Evolutionary conservation across 2,329 filamentous ascomycete species (phyloP).

Genomic region (Talaromyces rugulosus): DNA sequence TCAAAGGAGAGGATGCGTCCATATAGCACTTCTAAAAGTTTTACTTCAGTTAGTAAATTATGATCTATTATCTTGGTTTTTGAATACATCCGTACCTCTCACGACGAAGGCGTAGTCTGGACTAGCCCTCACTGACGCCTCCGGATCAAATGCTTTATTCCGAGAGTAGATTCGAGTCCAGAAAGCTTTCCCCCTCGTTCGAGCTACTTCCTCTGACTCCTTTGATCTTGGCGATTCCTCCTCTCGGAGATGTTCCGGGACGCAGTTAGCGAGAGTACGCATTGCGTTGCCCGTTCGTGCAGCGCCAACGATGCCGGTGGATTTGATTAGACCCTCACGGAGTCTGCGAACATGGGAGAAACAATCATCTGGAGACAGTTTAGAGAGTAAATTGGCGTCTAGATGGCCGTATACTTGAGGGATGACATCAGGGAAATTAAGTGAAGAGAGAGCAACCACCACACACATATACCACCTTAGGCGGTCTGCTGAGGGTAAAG

Average conservation of each 20-base stretch:
- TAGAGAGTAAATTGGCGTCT: background rate
- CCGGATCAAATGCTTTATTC: constrained; percentile 1
- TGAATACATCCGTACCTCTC: background rate
- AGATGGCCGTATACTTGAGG: background rate
- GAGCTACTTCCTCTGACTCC: constrained; percentile 1
- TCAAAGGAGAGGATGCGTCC: background rate
- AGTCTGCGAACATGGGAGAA: background rate
- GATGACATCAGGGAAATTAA: background rate
- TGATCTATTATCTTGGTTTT: background rate
- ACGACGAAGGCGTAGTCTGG: background rate
- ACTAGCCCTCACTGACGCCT: background rate
- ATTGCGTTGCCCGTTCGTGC: background rate
- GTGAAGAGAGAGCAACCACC: background rate
- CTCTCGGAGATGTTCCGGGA: background rate
- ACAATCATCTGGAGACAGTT: background rate
- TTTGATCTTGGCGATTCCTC: background rate
- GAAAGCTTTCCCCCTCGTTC: background rate
- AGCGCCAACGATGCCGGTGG: background rate
- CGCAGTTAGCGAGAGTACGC: background rate
- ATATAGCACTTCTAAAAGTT: background rate
- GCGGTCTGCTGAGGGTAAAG: background rate
- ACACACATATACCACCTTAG: constrained; percentile 1
- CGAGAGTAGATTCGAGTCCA: background rate
- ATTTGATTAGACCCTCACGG: background rate
- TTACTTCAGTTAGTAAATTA: background rate